These are phyloP conservation scores for Phaffomyces thermotolerans DNA, from an alignment of 805 yeast species.

Conservation along the genomic window DNA sequence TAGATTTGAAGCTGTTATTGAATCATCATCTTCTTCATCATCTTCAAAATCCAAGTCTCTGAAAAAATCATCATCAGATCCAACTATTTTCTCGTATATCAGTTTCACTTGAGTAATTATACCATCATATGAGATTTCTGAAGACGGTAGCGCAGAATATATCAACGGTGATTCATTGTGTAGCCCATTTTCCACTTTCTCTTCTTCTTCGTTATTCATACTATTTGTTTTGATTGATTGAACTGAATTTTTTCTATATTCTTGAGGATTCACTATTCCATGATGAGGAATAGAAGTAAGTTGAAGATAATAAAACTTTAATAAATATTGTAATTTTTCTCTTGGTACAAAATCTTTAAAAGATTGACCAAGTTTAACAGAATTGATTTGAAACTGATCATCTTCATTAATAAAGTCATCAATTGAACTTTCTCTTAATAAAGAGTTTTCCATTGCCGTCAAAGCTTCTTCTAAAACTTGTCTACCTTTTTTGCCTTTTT, in stretches of 20 bases:
- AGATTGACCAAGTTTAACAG: slow-evolving; percentile 80
- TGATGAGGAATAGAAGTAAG: slow-evolving; percentile 48
- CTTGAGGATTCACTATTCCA: slow-evolving; percentile 39
- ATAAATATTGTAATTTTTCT: slow-evolving; percentile 54
- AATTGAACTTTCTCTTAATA: slow-evolving; percentile 67
- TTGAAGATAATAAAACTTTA: slow-evolving; percentile 58
- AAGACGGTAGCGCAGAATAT: slow-evolving; percentile 62
- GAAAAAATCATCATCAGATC: slow-evolving; percentile 92
- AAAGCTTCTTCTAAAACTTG: slow-evolving; percentile 76
- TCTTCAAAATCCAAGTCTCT: slow-evolving; percentile 89
- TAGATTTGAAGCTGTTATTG: not conserved
- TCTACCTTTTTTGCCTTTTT: slow-evolving; percentile 61
- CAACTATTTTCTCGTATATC: slow-evolving; percentile 73
- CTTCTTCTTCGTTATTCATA: slow-evolving; percentile 30
- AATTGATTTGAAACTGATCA: slow-evolving; percentile 39
- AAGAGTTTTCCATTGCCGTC: slow-evolving; percentile 68
- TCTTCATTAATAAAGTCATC: slow-evolving; percentile 34
- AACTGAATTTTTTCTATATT: slow-evolving; percentile 30
- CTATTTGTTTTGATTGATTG: slow-evolving; percentile 18
- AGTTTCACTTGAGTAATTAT: slow-evolving; percentile 73
- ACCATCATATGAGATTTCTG: slow-evolving; percentile 90
- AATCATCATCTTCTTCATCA: slow-evolving; percentile 57
- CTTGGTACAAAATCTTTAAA: slow-evolving; percentile 79
- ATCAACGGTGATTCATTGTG: slow-evolving; percentile 22
- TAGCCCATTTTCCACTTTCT: not conserved